Percentiles rank a stretch among this genome's conserved stretches.
Conservation (phyloP, 2,329 filamentous ascomycete species). For the Meredithiella fracta region DNA sequence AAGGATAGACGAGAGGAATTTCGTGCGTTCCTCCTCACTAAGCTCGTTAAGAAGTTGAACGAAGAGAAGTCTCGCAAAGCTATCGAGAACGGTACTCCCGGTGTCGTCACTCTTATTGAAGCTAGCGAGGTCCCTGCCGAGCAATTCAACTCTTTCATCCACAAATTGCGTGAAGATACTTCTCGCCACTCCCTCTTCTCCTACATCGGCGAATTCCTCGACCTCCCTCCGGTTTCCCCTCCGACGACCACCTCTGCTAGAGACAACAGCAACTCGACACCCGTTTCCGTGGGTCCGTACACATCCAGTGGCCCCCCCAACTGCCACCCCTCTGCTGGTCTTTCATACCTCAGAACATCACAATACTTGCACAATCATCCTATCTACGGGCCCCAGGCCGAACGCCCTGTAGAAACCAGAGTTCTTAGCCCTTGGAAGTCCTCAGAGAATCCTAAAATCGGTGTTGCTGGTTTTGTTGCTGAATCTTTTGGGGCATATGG, state of each 20-base stretch:
- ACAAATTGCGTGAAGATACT: conserved; percentile 28
- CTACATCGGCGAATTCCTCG: conserved; percentile 43
- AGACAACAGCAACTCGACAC: conserved; percentile 8
- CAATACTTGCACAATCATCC: conserved; percentile 43
- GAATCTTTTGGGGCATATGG: conserved; percentile 27
- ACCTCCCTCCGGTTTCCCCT: conserved; percentile 37
- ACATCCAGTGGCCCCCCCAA: conserved; percentile 38
- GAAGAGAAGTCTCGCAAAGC: conserved; percentile 23
- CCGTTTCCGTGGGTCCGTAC: conserved; percentile 26
- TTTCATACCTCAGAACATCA: conserved; percentile 43
- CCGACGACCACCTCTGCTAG: conserved; percentile 15
- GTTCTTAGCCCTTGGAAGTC: conserved; percentile 30
- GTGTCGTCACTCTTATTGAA: conserved; percentile 20
- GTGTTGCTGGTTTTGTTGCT: conserved; percentile 38
- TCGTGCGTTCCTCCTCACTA: conserved; percentile 33
- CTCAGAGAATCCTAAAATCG: conserved; percentile 28
- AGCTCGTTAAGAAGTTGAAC: conserved; percentile 32
- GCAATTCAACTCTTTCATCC: conserved; percentile 36
- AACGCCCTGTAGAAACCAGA: conserved; percentile 33
- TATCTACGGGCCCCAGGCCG: conserved; percentile 41
- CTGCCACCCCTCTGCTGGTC: conserved; percentile 44
- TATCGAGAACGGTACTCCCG: conserved; percentile 23
- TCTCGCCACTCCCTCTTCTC: conserved; percentile 35
- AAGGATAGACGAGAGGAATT: conserved; percentile 38
- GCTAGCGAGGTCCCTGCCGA: conserved; percentile 30